Base-by-base conservation (phyloP, 1,284 basidiomycete species). In the Somion occarium region DNA sequence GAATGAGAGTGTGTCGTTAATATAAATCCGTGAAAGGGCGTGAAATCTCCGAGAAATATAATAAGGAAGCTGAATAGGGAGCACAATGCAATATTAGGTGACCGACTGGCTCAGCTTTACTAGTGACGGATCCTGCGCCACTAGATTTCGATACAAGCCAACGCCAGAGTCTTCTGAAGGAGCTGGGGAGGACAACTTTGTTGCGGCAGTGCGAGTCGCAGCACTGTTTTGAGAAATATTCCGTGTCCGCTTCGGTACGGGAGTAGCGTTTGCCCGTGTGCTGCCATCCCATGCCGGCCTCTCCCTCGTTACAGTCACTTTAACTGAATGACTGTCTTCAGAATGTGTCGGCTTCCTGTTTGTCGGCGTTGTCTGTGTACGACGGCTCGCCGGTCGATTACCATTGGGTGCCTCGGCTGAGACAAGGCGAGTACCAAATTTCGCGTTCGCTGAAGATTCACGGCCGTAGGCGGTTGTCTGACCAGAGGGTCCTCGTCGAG, bases 91-190 rank as follows among this genome's bases (percentile, higher is more conserved):
- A 47, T 55, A 55, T 60, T 60, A 57, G 57, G 55, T 53, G 59
- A 56, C 60, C 61, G 41, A 52, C 56, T 69, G 61, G 64, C 65
- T 63, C 69, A 63, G 42, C 55, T 69, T 61, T 74, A 43, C 77
- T 65, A 89, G 70, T 53, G 82, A 79, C 43, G 82, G 83, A 63
- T 89, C 83, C 59, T 87, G 79, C 42, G 79, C 81, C 60, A 90
- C 74, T 64, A 90, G 79, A 67, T 88, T 84, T 53, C 85, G 82
- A 71, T 90, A 88, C 61, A 91, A 67, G 55, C 85, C 87, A 58
- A 91, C 85, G 57, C 85, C 86, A 50, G 88, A 91, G 65, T 91
- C 88, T 64, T 91, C 88, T 38, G 85, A 88, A n/a, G 83, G 86
- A 27, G 84, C 85, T 52, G 88, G 87, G 7, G 86, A 88, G 15